Base-by-base conservation (phyloP, 2,329 filamentous ascomycete genomes). In the Cladorrhinum sp. region DNA sequence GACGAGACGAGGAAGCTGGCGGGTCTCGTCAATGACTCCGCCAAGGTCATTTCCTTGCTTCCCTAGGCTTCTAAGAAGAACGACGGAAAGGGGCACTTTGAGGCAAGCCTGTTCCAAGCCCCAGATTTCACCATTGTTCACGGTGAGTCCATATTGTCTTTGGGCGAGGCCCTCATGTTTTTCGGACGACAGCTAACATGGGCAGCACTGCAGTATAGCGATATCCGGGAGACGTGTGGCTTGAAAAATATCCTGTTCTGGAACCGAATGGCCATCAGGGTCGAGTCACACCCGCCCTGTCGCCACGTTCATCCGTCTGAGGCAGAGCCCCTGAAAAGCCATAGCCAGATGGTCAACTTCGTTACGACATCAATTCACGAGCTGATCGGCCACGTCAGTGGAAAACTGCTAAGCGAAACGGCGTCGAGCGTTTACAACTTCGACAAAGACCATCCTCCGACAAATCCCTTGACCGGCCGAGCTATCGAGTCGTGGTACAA, bases 121-220 rank as follows among this genome's bases (percentile, higher is more conserved):
- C 89, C 89, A 0, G 88, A 91, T 70, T 91, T 92, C 71, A 88
- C 88, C 0, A 88, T 84, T 12, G 77, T 92, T 3, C 88, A 92
- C 68, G 82, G 90, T 62, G 71, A 85, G 65, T 85, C 3, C 76
- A 78, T 7, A 66, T 66, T 26, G 58, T 55, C 2, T 14, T 42
- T 58, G n/a, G 7, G 20, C 16, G 3, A 46, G 39, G 4, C 26
- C 26, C 26, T 28, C 26, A 5, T 28, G 26, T 28, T 9, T 28
- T 4, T 28, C 9, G 26, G 26, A 28, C 9, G 9, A 28, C 26
- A 28, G 4, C 26, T 28, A 28, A 28, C 26, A 28, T 28, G 4
- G 3, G 10, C 18, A n/a, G n/a, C 23, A 23, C 46, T 49, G 28
- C 54, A 78, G 76, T 83, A 83, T 65, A 81, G 85, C 62, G 76